Conservation (phyloP, 2,329 filamentous ascomycete species). For the Alternaria gansuensis region DNA sequence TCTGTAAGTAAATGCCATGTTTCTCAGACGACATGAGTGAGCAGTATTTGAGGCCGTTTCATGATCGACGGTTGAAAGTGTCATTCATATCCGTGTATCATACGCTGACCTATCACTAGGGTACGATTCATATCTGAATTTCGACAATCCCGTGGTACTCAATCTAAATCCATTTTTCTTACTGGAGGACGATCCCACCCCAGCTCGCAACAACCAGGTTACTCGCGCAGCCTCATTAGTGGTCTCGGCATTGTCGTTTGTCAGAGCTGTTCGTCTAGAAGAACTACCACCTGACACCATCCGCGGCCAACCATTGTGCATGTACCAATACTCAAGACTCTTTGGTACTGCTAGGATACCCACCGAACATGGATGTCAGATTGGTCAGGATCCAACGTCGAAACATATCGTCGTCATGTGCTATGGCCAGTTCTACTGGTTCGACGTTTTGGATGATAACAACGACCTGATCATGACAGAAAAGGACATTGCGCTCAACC, state of each 20-base stretch:
- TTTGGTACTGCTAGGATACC: constrained; percentile 96
- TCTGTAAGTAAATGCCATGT: constrained; percentile 72
- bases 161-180: constrained; percentile 99
- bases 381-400: constrained; percentile 91
- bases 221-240: constrained; percentile 92
- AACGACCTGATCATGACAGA: constrained; percentile 97
- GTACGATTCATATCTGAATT: constrained; percentile 99
- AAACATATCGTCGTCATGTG: constrained; percentile 94
- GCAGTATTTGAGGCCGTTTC: constrained; percentile 10
- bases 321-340: constrained; percentile 96
- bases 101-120: constrained; percentile 62
- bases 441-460: constrained; percentile 94
- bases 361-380: constrained; percentile 92
- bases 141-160: constrained; percentile 94
- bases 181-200: constrained; percentile 95
- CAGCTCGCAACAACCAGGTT: constrained; percentile 94
- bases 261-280: constrained; percentile 89
- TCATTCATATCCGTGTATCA: constrained; percentile 20
- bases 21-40: neutral
- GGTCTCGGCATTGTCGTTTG: constrained; percentile 88
- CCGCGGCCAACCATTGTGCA: constrained; percentile 85
- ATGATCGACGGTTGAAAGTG: constrained; percentile 14
- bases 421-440: constrained; percentile 98
- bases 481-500: constrained; percentile 88
- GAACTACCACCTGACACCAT: constrained; percentile 90